phyloP scores from a whole-genome alignment of 164 flowering plant species.

The Piper betle region DNA sequence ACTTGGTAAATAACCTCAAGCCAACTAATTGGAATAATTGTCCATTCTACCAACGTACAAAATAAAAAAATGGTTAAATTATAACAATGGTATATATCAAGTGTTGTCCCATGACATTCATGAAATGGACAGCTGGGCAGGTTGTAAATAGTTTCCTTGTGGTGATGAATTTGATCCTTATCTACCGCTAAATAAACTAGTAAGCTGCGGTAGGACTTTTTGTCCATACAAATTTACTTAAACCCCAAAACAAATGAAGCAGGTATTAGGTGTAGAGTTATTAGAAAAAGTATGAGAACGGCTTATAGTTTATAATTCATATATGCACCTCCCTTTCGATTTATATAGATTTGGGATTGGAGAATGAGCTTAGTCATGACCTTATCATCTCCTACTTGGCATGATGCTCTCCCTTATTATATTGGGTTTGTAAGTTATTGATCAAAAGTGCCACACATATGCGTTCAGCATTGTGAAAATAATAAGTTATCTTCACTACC shows the following conservation, averaged over 20 bases:
- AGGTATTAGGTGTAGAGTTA: not conserved
- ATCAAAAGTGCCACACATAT: no score
- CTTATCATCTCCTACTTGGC: not conserved
- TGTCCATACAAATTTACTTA: not conserved
- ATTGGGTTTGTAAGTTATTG: not conserved
- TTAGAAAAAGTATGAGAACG: not conserved
- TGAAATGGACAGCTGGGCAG: not conserved
- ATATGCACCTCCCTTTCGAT: no score
- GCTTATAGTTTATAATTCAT: no score
- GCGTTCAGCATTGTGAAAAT: not conserved
- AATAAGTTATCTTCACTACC: not conserved
- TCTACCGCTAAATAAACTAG: not conserved
- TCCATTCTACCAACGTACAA: no score
- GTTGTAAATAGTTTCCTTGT: not conserved
- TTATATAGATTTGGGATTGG: no score
- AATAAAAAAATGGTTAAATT: no score
- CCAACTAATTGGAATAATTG: no score
- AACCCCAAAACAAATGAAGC: not conserved
- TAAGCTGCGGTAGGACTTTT: not conserved
- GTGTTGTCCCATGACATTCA: no score
- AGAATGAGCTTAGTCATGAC: no score
- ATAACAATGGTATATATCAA: no score
- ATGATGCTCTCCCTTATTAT: not conserved
- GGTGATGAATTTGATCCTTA: not conserved
- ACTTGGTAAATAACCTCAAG: no score